These are phyloP conservation scores for Myxozyma mucilagina DNA, from an alignment of 805 yeast species.

Conservation along the genomic window DNA sequence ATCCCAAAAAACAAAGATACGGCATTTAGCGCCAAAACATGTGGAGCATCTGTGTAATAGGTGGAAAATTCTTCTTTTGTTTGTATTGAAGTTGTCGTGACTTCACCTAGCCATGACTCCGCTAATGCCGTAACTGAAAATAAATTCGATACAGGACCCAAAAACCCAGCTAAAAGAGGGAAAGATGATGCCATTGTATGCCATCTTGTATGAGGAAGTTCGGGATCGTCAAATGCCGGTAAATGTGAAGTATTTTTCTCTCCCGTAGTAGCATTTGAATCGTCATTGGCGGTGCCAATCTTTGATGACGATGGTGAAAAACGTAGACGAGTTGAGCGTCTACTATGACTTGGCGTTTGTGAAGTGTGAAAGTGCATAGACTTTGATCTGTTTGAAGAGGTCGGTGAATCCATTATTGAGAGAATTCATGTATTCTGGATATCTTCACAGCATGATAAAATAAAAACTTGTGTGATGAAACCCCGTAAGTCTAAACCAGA, in stretches of 20 bases:
- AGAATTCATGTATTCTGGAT: too few species aligned
- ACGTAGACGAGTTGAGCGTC: not conserved
- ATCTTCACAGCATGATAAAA: too few species aligned
- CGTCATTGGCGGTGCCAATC: too few species aligned
- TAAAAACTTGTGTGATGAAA: too few species aligned
- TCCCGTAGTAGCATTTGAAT: too few species aligned
- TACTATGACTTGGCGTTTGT: not conserved
- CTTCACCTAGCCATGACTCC: constrained; percentile 60
- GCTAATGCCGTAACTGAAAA: constrained; percentile 69
- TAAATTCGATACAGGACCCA: constrained; percentile 78
- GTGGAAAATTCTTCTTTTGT: not conserved
- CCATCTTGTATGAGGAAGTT: constrained; percentile 47
- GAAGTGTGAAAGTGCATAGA: not conserved
- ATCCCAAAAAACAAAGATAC: constrained; percentile 65
- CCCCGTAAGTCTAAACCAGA: too few species aligned
- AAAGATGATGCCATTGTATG: constrained; percentile 56
- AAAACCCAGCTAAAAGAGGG: constrained; percentile 74
- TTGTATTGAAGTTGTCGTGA: not conserved
- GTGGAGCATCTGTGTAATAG: constrained; percentile 40
- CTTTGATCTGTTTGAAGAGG: not conserved
- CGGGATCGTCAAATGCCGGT: constrained; percentile 6
- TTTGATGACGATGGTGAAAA: too few species aligned
- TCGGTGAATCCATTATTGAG: not conserved
- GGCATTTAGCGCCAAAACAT: constrained; percentile 59
- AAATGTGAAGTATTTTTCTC: not conserved